These are phyloP conservation scores for Diversispora epigaea DNA, from an alignment of 192 early-diverging fungal genomes.

Conservation along the genomic window DNA sequence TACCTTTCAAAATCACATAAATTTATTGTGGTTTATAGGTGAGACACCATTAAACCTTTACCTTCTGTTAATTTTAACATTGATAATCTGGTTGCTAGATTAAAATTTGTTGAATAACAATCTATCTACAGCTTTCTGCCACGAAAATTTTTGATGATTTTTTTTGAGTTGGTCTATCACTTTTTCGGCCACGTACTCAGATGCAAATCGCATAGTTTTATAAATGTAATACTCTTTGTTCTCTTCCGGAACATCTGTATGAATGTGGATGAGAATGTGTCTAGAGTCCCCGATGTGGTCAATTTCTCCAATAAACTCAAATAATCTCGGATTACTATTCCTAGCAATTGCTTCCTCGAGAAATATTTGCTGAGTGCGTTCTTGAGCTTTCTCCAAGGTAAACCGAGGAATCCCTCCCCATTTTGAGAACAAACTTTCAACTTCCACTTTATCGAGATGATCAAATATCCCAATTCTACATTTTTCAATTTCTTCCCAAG, in stretches of 20 bases:
- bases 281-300: too few relatives aligned
- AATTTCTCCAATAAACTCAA: neutral
- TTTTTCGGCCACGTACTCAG: neutral
- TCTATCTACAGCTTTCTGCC: too few relatives aligned
- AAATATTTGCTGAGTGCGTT: neutral
- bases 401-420: slow-evolving; percentile 16
- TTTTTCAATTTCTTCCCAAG: neutral
- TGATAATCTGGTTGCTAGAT: too few relatives aligned
- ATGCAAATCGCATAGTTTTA: slow-evolving; percentile 5
- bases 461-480: neutral
- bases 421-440: neutral
- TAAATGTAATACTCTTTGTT: neutral
- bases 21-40: too few relatives aligned
- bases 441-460: neutral
- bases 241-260: neutral
- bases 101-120: too few relatives aligned
- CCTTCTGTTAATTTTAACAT: too few relatives aligned
- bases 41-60: too few relatives aligned
- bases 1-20: too few relatives aligned
- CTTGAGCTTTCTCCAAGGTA: neutral
- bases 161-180: neutral
- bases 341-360: neutral
- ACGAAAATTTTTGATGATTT: neutral
- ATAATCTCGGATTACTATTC: neutral
- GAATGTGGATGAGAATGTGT: neutral